Percentiles rank a stretch among this genome's conserved stretches.
phyloP scores from a whole-genome alignment of 306 rosid species.

The Castanea mollissima region DNA sequence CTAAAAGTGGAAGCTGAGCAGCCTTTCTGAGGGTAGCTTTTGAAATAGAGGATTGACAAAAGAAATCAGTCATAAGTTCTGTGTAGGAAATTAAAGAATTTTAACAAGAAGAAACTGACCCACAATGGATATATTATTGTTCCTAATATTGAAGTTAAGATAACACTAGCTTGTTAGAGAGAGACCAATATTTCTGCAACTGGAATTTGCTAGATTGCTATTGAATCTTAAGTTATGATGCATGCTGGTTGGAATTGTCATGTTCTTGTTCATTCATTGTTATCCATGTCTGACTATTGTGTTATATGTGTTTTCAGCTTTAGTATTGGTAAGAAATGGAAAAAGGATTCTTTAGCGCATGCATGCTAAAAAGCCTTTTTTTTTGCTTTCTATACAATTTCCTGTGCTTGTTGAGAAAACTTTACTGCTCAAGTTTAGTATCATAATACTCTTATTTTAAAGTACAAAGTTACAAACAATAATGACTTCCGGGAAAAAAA shows the following conservation, averaged over 20 bases:
- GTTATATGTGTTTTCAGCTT: neutral
- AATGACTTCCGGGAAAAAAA: neutral
- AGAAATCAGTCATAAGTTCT: neutral
- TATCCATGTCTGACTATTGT: neutral
- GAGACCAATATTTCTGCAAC: neutral
- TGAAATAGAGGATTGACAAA: neutral
- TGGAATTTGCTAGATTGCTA: neutral
- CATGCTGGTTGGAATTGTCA: neutral
- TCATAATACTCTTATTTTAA: neutral
- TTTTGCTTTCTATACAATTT: neutral
- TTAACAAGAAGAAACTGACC: slow-evolving; percentile 21
- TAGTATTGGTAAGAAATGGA: neutral
- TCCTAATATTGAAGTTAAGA: neutral
- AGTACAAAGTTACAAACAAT: neutral
- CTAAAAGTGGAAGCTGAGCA: slow-evolving; percentile 21
- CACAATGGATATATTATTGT: neutral
- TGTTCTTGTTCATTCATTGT: neutral
- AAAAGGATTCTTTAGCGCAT: neutral
- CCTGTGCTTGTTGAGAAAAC: too few relatives aligned
- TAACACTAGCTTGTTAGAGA: neutral
- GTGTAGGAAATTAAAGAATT: slow-evolving; percentile 1
- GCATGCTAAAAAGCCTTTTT: neutral
- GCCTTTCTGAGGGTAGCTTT: neutral
- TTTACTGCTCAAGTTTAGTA: neutral
- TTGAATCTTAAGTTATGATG: neutral